These are phyloP conservation scores for Dimocarpus longan DNA, from an alignment of 345 rosid species.

Conservation along the genomic window DNA sequence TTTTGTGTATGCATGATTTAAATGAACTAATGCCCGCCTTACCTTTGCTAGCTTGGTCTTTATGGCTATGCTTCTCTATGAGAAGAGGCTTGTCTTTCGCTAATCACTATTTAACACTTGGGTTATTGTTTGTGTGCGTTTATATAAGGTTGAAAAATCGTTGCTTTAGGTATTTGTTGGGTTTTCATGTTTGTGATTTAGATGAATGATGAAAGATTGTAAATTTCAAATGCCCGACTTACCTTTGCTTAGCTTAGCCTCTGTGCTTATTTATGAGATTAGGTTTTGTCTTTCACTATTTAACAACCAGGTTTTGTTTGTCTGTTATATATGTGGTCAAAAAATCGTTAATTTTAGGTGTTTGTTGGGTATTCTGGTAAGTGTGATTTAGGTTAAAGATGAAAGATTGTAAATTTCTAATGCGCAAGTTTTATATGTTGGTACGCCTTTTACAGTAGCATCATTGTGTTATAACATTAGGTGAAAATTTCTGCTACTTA, in stretches of 20 bases:
- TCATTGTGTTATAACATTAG: neutral
- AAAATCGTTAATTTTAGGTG: neutral
- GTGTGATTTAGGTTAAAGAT: neutral
- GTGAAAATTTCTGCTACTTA: neutral
- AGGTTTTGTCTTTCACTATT: neutral
- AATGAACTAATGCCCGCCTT: neutral
- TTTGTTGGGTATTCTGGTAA: neutral
- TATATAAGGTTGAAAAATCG: too few relatives aligned
- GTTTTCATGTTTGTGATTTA: too few relatives aligned
- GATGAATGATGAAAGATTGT: too few relatives aligned
- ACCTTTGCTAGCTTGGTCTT: conserved; percentile 43
- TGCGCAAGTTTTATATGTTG: neutral
- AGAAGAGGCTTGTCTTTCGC: too few relatives aligned
- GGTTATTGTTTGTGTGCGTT: too few relatives aligned
- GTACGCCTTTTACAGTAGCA: neutral
- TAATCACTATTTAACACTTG: too few relatives aligned
- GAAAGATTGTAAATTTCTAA: neutral
- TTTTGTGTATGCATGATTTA: neutral
- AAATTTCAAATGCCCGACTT: too few relatives aligned
- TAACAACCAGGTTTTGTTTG: neutral
- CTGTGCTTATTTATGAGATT: conserved; percentile 21
- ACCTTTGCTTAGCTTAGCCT: conserved; percentile 62
- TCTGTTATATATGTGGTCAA: neutral
- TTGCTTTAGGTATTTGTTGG: too few relatives aligned
- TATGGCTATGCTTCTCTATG: conserved; percentile 73